These are phyloP conservation scores for Phytophthora pluvialis DNA, from an alignment of 352 stramenopile species.

Conservation along the genomic window DNA sequence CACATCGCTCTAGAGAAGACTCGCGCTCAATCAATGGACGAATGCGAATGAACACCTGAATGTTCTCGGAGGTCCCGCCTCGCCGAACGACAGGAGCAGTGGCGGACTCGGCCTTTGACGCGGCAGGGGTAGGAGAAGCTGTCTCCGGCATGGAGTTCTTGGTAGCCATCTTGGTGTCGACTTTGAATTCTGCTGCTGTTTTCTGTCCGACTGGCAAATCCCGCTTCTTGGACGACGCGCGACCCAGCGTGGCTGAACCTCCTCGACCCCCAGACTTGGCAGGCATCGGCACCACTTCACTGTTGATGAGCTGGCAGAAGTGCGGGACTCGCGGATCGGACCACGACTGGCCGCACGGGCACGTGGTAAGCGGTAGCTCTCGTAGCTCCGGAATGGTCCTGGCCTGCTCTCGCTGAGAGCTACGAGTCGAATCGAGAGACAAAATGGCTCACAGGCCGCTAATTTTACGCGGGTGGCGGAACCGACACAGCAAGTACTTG, in stretches of 20 bases:
- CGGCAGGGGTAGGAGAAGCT: not conserved
- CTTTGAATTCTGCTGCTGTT: not conserved
- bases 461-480: constrained; percentile 15
- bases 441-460: not conserved
- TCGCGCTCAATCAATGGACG: constrained; percentile 81
- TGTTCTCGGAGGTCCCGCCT: constrained; percentile 65
- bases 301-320: constrained; percentile 69
- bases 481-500: not conserved
- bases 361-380: constrained; percentile 20
- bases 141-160: constrained; percentile 17
- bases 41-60: constrained; percentile 88
- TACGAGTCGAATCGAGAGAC: not conserved
- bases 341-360: constrained; percentile 77
- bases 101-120: constrained; percentile 3
- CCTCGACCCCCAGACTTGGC: constrained; percentile 5
- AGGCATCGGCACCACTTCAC: constrained; percentile 10
- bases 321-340: constrained; percentile 61
- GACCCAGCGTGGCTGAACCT: constrained; percentile 1
- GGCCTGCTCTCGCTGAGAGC: not conserved
- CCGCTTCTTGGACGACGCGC: constrained; percentile 6
- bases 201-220: constrained; percentile 2
- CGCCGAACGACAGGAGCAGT: constrained; percentile 12
- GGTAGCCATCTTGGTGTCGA: constrained; percentile 11
- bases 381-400: constrained; percentile 25
- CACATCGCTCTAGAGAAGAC: constrained; percentile 36